Conservation (phyloP, 257 asterid species). For the Solanum microdontum region DNA sequence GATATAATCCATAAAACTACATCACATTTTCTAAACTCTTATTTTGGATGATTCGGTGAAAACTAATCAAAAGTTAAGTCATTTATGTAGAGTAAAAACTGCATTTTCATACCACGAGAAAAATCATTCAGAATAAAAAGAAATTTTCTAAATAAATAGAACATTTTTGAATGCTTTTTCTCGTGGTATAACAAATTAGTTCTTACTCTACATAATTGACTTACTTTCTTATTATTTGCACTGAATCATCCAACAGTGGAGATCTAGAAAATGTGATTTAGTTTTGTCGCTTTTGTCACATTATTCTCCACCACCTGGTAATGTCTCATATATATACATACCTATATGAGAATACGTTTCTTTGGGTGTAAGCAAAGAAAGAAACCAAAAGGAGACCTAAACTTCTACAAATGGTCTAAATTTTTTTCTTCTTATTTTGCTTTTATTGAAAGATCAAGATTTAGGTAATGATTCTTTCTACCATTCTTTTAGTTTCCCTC, state of each 20-base stretch:
- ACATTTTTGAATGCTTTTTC: no score
- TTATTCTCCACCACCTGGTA: not conserved
- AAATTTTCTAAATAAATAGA: no score
- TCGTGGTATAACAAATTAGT: no score
- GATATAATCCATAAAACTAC: not conserved
- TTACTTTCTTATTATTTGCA: not conserved
- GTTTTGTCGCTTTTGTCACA: no score
- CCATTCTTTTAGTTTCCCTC: no score
- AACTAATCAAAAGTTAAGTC: no score
- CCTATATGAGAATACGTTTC: not conserved
- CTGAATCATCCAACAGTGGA: not conserved
- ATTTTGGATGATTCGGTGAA: no score
- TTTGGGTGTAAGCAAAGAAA: not conserved
- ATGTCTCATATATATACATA: not conserved
- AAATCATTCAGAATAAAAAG: no score
- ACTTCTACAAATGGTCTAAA: not conserved
- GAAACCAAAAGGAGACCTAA: not conserved
- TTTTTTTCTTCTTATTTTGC: not conserved
- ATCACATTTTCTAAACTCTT: not conserved
- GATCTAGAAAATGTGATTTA: no score
- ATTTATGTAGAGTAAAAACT: no score
- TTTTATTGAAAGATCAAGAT: not conserved
- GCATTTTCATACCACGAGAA: no score
- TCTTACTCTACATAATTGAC: not conserved
- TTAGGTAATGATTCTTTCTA: no score